These are phyloP conservation scores for Carex cristatella DNA, from an alignment of 176 grass and related monocot species.

Conservation along the genomic window DNA sequence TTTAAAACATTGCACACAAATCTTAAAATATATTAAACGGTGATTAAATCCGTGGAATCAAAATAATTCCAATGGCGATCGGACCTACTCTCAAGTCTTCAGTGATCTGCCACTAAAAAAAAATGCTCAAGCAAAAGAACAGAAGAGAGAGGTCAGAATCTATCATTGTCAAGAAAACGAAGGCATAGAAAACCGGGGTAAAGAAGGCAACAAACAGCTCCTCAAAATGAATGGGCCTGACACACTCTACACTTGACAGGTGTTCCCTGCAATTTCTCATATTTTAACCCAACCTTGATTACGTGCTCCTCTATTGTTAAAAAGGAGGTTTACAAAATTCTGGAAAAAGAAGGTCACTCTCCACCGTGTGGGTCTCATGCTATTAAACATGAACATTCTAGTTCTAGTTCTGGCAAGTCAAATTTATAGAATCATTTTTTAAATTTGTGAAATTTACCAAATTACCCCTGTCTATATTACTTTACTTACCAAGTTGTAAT, in stretches of 20 bases:
- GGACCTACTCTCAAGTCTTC: neutral
- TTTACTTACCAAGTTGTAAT: neutral
- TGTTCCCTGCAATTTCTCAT: neutral
- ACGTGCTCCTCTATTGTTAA: neutral
- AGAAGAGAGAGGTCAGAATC: neutral
- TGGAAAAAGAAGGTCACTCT: neutral
- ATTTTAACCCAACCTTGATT: neutral
- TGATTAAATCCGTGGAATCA: too few relatives aligned
- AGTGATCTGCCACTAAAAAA: neutral
- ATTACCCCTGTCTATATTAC: neutral
- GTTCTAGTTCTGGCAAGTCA: neutral
- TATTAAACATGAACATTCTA: neutral
- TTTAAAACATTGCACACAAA: too few relatives aligned
- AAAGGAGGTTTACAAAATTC: neutral
- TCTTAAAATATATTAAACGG: too few relatives aligned
- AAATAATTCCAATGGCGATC: too few relatives aligned
- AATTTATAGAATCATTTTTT: neutral
- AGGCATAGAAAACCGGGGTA: neutral
- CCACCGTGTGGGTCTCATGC: neutral
- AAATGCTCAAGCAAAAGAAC: neutral
- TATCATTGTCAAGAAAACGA: constrained; percentile 6
- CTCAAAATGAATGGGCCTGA: neutral
- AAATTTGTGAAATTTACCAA: neutral
- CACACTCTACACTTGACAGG: neutral
- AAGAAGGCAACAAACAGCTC: neutral